Evolutionary conservation across 352 stramenopile species (phyloP), one percentile per base, ranked within the genome.

Genomic region (Pythium utonaiense): DNA sequence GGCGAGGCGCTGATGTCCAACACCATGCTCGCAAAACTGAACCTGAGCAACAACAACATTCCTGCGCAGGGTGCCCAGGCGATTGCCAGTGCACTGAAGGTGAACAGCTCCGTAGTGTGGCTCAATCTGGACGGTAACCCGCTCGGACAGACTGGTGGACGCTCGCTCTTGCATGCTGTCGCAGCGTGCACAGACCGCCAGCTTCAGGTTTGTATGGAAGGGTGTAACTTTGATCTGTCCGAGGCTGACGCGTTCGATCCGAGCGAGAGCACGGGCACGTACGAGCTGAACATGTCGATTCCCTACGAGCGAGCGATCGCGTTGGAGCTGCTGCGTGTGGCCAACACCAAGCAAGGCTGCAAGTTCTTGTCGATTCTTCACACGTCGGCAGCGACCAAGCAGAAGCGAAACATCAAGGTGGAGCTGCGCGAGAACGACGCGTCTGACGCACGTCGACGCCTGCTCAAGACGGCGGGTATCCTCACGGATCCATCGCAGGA

Each of bases 1-100:
- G 78, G 80, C 14, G 82, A 90, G 55, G 64, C 80, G 12, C 56
- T 92, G 57, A 68, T 83, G 9, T 78, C 73, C 1, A 92, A 92
- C 59, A 73, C 70, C 3, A 74, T 59, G n/a, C 62, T 92, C 3
- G 72, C 74, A 40, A 76, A 72, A 33, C 70, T 92, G 25, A 74
- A 90, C 38, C 56, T 92, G 47, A 87, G 70, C 53, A 79, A 90
- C 66, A 92, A 92, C 59, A 90, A 92, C 58, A 90, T 92, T 58
- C 83, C 80, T 10, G 67, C 78, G 3, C 77, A 89, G 53, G 78
- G 77, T 22, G 80, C 83, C 0, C 69, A 83, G 27, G 76, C 78
- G 5, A 81, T 92, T 27, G 78, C 83, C 21, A 86, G 77, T 31
- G 78, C 78, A 0, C 64, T 92, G 17, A 87, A 90, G 48, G 52